Evolutionary conservation across 176 grass and related monocot species (phyloP).

Genomic region (Triticum monococcum): DNA sequence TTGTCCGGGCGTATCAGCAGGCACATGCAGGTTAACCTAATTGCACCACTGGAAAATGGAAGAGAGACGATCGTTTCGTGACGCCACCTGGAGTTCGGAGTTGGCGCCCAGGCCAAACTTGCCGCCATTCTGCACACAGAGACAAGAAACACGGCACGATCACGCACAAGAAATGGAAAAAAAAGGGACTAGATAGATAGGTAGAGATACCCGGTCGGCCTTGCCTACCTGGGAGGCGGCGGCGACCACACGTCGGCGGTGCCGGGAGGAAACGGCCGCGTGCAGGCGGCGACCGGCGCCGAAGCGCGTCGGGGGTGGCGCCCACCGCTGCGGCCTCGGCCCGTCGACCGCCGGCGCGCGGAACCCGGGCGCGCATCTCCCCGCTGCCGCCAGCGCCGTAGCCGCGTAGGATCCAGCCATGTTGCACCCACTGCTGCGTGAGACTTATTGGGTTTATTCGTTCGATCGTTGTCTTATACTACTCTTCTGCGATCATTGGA

Average conservation of each 20-base stretch:
- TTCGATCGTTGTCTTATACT: not conserved
- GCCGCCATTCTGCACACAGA: conserved; percentile 22
- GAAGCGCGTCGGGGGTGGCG: not conserved
- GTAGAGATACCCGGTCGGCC: too few relatives aligned
- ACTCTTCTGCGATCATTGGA: not conserved
- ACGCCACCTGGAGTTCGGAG: conserved; percentile 56
- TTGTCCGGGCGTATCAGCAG: not conserved
- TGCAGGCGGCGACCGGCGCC: too few relatives aligned
- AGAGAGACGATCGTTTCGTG: not conserved
- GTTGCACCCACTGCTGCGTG: not conserved
- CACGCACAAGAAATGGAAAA: not conserved
- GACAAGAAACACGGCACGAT: not conserved
- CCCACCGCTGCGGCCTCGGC: not conserved
- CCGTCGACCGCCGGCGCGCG: too few relatives aligned
- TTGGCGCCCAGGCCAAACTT: conserved; percentile 50
- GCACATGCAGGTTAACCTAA: not conserved
- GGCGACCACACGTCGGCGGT: not conserved
- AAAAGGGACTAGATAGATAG: too few relatives aligned
- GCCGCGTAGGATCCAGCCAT: not conserved
- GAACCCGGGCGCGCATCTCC: too few relatives aligned
- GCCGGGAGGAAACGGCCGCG: not conserved
- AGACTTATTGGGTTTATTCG: too few relatives aligned
- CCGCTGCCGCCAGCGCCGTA: not conserved
- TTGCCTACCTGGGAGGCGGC: not conserved
- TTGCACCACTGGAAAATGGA: not conserved